A percentile compares a stretch with the other conserved stretches of the same genome.
Conservation (phyloP, 164 flowering plant species). For the Litsea cubeba region DNA sequence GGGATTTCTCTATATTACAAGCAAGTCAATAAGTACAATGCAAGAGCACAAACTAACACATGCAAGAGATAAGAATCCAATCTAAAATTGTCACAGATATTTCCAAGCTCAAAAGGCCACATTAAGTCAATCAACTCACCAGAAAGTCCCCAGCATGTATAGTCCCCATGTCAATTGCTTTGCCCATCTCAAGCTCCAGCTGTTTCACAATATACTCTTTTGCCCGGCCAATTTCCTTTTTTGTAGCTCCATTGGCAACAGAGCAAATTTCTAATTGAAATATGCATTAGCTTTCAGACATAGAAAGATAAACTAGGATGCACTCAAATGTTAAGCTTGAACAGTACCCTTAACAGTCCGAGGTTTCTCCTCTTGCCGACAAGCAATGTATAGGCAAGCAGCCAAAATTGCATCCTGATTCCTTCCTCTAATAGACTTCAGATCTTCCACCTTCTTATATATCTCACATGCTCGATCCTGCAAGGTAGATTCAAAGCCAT, state of each 20-base stretch:
- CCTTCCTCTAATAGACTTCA: slow-evolving; percentile 63
- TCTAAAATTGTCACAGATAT: too few relatives aligned
- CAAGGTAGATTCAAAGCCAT: slow-evolving; percentile 5
- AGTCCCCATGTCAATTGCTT: slow-evolving; percentile 46
- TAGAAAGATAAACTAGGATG: slow-evolving; percentile 14
- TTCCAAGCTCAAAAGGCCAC: background rate
- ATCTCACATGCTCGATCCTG: slow-evolving; percentile 80
- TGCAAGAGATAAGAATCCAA: background rate
- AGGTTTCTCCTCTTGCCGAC: slow-evolving; percentile 74
- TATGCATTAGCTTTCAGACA: slow-evolving; percentile 9
- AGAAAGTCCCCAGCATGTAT: slow-evolving; percentile 42
- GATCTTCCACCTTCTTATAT: slow-evolving; percentile 73
- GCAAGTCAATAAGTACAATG: background rate
- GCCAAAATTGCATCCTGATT: slow-evolving; percentile 71
- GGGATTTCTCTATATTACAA: background rate
- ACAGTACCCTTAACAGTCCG: slow-evolving; percentile 75
- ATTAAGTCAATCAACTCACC: slow-evolving; percentile 19
- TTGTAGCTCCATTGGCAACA: slow-evolving; percentile 46
- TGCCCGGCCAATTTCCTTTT: slow-evolving; percentile 46
- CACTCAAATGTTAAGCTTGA: slow-evolving; percentile 15
- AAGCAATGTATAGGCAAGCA: slow-evolving; percentile 73
- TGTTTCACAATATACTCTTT: slow-evolving; percentile 35
- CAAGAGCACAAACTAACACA: background rate
- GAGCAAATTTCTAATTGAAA: slow-evolving; percentile 38
- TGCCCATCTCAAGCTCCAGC: slow-evolving; percentile 33